Base-by-base conservation (phyloP, 2,329 filamentous ascomycete species). In the Fusarium sambucinum region DNA sequence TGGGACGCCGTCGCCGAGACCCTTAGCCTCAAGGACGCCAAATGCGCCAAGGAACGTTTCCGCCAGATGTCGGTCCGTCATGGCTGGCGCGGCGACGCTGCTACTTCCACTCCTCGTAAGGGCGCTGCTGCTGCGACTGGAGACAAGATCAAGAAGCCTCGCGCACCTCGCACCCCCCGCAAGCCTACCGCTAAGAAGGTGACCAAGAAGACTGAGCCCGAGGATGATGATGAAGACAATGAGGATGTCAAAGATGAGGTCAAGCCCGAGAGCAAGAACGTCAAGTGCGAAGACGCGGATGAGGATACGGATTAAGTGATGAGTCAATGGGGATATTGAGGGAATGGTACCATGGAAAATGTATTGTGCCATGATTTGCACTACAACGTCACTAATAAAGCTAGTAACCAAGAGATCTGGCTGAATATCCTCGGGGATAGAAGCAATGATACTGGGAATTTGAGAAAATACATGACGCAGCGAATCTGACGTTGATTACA, bases 21-120 rank as follows among this genome's bases (percentile, higher is more conserved):
- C 14, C 65, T 80, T 16, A 75, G 75, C 5, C 76, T 83, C 54
- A 81, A 82, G 59, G 77, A 81, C 48, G 78, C 74, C 51, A 81
- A 79, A 48, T 81, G 79, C 59, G 80, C 80, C 60, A 80, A 79
- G 53, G 77, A 81, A 60, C 79, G 79, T 32, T 81, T 81, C 72
- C 77, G 79, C 10, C 75, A 80, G 55, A 79, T 83, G 72, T 77
- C 77, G 16, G 73, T 78, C 59, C 78, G 78, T 21, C 80, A 82
- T 59, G 76, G 75, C 54, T 83, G 81, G 81, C 76, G 77, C 38
- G 74, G 73, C 66, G 46, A 63, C 11, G 50, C 55, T 13, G 27
- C 53, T 11, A 27, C 25, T 14, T 23, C 55, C 2, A 74, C 70
- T 41, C 75, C 79, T 23, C 72, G 75, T 53, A 81, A 80, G 72